Conservation (phyloP, 2,329 filamentous ascomycete genomes). For the Sclerotinia minor region DNA sequence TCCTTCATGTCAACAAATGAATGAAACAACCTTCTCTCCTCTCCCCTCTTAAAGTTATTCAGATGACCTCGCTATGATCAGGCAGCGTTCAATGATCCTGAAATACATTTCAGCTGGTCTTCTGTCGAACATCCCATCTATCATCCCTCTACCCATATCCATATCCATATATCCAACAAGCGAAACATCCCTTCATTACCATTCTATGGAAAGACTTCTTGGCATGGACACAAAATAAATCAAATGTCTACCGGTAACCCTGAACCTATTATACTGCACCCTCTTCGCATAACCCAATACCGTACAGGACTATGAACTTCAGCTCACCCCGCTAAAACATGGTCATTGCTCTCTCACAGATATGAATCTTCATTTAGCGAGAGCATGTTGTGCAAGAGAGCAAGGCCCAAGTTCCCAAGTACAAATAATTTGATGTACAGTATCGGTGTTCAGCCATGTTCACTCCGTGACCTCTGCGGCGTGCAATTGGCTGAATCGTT, state of each 20-base stretch:
- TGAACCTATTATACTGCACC: background rate
- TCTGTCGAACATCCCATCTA: background rate
- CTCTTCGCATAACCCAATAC: background rate
- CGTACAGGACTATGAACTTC: constrained; percentile 17
- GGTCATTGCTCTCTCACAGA: background rate
- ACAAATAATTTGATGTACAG: background rate
- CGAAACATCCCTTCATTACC: background rate
- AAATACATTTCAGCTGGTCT: constrained; percentile 14
- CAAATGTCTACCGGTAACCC: background rate
- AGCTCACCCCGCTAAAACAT: constrained; percentile 17
- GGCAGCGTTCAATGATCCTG: constrained; percentile 7
- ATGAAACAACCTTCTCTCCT: background rate
- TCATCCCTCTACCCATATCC: background rate
- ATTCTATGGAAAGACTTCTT: background rate
- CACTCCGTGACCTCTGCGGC: constrained; percentile 17
- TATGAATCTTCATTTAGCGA: background rate
- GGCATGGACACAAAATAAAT: constrained; percentile 2
- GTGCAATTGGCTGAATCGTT: constrained; percentile 26
- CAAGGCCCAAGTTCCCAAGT: too few species aligned
- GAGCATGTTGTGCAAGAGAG: background rate
- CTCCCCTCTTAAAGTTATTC: background rate
- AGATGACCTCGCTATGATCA: constrained; percentile 10
- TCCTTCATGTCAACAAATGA: background rate
- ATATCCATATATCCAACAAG: background rate
- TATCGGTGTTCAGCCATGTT: constrained; percentile 18